Conservation (phyloP, 2,329 filamentous ascomycete genomes). For the Daldinia eschscholtzii region DNA sequence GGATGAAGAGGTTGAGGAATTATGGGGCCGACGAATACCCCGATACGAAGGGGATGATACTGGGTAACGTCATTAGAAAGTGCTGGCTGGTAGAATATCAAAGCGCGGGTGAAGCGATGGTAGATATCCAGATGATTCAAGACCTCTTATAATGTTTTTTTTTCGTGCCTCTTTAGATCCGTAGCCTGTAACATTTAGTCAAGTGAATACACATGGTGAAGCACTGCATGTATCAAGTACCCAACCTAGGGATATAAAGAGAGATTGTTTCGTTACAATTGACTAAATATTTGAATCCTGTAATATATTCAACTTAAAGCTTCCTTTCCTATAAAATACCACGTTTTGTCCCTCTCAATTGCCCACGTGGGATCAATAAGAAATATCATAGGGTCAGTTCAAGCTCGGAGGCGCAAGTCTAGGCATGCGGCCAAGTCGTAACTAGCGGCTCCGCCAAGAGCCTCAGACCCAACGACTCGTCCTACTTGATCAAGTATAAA, state of each 20-base stretch:
- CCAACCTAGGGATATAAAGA: no score
- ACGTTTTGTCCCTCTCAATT: not conserved
- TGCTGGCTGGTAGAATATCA: not conserved
- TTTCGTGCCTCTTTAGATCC: not conserved
- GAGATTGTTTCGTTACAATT: no score
- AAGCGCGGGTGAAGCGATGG: not conserved
- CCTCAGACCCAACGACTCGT: constrained; percentile 9
- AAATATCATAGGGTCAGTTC: constrained; percentile 12
- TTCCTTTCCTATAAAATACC: not conserved
- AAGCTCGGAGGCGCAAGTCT: not conserved
- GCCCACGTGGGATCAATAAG: constrained; percentile 25
- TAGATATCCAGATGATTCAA: not conserved
- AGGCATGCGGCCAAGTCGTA: constrained; percentile 18
- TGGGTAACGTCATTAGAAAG: not conserved
- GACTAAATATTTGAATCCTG: no score
- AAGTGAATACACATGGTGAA: not conserved
- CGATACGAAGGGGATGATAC: not conserved
- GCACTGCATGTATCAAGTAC: no score
- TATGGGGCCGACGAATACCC: not conserved
- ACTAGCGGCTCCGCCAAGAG: constrained; percentile 23
- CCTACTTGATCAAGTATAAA: constrained; percentile 16
- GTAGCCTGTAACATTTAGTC: no score
- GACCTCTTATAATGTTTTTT: not conserved
- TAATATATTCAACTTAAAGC: not conserved
- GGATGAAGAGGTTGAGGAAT: not conserved